phyloP scores from a whole-genome alignment of 257 asterid genomes.

The Rubia yunnanensis region DNA sequence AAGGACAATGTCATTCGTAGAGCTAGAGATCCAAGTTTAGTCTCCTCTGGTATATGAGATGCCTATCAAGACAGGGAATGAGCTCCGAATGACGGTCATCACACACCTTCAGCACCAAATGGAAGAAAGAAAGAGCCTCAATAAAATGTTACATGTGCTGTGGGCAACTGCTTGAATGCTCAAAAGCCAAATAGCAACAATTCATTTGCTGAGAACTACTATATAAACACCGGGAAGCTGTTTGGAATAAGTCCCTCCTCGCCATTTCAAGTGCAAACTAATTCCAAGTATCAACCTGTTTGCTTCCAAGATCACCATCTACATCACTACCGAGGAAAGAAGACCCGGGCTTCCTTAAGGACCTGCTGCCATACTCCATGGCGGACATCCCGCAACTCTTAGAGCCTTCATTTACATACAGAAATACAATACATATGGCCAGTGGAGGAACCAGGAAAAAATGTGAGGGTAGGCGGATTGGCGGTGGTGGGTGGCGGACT shows the following conservation, averaged over 20 bases:
- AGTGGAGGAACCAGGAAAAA: no score
- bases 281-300: slow-evolving; percentile 30
- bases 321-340: slow-evolving; percentile 84
- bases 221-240: slow-evolving; percentile 72
- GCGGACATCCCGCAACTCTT: slow-evolving; percentile 73
- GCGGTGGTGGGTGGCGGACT: no score
- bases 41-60: slow-evolving; percentile 83
- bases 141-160: slow-evolving; percentile 7
- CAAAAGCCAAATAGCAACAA: not conserved
- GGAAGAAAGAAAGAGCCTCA: slow-evolving; percentile 8
- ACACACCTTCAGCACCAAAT: slow-evolving; percentile 52
- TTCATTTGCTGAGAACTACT: not conserved
- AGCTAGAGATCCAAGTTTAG: slow-evolving; percentile 88
- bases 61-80: slow-evolving; percentile 94
- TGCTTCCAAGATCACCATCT: slow-evolving; percentile 52
- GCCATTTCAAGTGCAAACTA: slow-evolving; percentile 51
- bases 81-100: slow-evolving; percentile 96
- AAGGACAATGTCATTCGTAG: slow-evolving; percentile 93
- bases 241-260: slow-evolving; percentile 43
- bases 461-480: no score
- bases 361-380: slow-evolving; percentile 74
- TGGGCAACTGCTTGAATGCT: not conserved
- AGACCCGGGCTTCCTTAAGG: slow-evolving; percentile 75
- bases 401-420: slow-evolving; percentile 62
- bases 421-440: slow-evolving; percentile 43